Percentiles rank a stretch among this genome's conserved stretches.
These are phyloP conservation scores for Stagonosporopsis chrysanthemi DNA, from an alignment of 2,329 filamentous ascomycete species.

Conservation along the genomic window DNA sequence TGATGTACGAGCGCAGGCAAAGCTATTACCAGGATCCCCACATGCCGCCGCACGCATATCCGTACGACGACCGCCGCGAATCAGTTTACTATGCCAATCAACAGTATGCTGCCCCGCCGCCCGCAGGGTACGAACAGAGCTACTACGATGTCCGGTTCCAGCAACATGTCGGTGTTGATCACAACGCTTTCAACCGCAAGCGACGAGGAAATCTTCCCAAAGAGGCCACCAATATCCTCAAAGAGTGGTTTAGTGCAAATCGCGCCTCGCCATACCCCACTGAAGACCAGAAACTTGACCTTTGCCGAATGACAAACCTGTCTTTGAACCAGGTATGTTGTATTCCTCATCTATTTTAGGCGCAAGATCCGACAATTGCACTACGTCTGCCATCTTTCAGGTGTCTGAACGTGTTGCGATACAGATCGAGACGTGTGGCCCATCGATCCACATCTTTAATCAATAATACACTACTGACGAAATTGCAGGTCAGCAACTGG, in stretches of 20 bases:
- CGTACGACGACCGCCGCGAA: conserved; percentile 31
- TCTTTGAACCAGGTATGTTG: conserved; percentile 72
- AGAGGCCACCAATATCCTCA: conserved; percentile 81
- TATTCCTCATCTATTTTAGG: neutral
- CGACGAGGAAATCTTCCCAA: conserved; percentile 89
- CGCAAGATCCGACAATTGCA: conserved; percentile 57
- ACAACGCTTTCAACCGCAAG: conserved; percentile 54
- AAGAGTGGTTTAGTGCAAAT: conserved; percentile 72
- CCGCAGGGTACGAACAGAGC: conserved; percentile 27
- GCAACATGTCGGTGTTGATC: conserved; percentile 36
- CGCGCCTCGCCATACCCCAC: conserved; percentile 78
- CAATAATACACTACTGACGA: conserved; percentile 18
- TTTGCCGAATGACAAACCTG: conserved; percentile 78
- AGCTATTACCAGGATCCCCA: conserved; percentile 41
- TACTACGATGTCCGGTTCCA: conserved; percentile 44
- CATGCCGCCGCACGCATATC: conserved; percentile 21
- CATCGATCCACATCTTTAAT: neutral
- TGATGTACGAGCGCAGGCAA: conserved; percentile 31
- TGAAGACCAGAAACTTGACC: conserved; percentile 84
- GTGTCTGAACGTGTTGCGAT: conserved; percentile 10
- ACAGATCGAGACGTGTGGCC: neutral
- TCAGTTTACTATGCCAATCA: conserved; percentile 30
- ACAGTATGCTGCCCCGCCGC: conserved; percentile 22
- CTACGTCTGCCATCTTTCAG: conserved; percentile 27
- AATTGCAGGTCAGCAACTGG: conserved; percentile 72